phyloP scores from a whole-genome alignment of 177 flowering plant genomes.

The Vitis hybrid region DNA sequence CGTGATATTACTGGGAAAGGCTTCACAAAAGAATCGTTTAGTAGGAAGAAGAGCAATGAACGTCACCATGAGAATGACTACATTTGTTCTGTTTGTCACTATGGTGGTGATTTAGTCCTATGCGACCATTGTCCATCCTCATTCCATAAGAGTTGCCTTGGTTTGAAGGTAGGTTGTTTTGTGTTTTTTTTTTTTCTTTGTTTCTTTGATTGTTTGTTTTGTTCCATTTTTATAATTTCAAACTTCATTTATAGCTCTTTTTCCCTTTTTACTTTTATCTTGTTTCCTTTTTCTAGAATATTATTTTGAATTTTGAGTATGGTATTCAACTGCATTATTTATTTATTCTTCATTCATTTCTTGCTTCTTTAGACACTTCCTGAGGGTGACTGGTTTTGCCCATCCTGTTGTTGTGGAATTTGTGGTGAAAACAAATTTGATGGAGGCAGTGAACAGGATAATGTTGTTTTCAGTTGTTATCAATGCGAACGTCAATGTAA shows the following conservation, averaged over 20 bases:
- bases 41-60: slow-evolving; percentile 20
- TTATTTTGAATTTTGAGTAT: no score
- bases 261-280: background rate
- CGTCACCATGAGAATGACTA: slow-evolving; percentile 39
- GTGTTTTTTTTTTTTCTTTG: background rate
- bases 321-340: background rate
- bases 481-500: slow-evolving; percentile 81
- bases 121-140: slow-evolving; percentile 89
- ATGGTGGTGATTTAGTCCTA: slow-evolving; percentile 71
- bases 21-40: slow-evolving; percentile 7
- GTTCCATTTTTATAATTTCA: background rate
- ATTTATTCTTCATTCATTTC: background rate
- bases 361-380: slow-evolving; percentile 55
- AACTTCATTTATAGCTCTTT: no score
- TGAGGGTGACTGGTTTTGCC: slow-evolving; percentile 90
- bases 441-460: slow-evolving; percentile 24
- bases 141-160: slow-evolving; percentile 67
- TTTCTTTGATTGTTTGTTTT: background rate
- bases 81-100: slow-evolving; percentile 75
- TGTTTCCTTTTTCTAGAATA: background rate
- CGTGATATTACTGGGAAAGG: slow-evolving; percentile 9
- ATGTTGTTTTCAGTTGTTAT: slow-evolving; percentile 41
- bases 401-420: slow-evolving; percentile 72
- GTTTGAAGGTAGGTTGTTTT: slow-evolving; percentile 48
- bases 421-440: slow-evolving; percentile 48